These are phyloP conservation scores for Thermochaetoides thermophila DNA, from an alignment of 495 filamentous ascomycete species.

Conservation along the genomic window DNA sequence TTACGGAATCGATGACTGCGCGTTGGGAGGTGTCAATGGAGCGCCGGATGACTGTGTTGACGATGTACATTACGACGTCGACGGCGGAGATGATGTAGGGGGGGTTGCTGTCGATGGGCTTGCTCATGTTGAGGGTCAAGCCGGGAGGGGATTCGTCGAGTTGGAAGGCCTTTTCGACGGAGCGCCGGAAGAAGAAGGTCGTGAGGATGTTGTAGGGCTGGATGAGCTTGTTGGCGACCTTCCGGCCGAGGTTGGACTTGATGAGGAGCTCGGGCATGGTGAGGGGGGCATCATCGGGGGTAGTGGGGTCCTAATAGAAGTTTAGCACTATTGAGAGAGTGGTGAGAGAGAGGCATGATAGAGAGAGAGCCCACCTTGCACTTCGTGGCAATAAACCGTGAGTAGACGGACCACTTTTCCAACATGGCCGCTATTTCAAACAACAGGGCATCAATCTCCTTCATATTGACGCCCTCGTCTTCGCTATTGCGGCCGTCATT, in stretches of 20 bases:
- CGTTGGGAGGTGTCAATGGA: conserved; percentile 74
- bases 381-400: conserved; percentile 73
- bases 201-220: conserved; percentile 76
- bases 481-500: conserved; percentile 42
- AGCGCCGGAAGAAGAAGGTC: conserved; percentile 89
- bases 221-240: conserved; percentile 56
- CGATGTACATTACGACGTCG: conserved; percentile 98
- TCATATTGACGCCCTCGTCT: conserved; percentile 90
- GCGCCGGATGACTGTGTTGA: conserved; percentile 77
- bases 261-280: conserved; percentile 52
- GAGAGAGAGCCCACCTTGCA: conserved; percentile 43
- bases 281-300: conserved; percentile 32
- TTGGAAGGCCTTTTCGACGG: conserved; percentile 94
- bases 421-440: conserved; percentile 85
- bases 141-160: conserved; percentile 85
- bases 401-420: conserved; percentile 83
- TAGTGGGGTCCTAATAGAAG: conserved; percentile 24
- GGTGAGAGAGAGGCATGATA: conserved; percentile 9
- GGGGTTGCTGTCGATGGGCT: conserved; percentile 51
- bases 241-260: conserved; percentile 59
- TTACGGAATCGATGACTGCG: conserved; percentile 55
- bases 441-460: conserved; percentile 75
- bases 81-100: conserved; percentile 92
- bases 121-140: conserved; percentile 56
- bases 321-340: no score